These are phyloP conservation scores for Hansenula anomala DNA, from an alignment of 1,139 yeast species.

Conservation along the genomic window DNA sequence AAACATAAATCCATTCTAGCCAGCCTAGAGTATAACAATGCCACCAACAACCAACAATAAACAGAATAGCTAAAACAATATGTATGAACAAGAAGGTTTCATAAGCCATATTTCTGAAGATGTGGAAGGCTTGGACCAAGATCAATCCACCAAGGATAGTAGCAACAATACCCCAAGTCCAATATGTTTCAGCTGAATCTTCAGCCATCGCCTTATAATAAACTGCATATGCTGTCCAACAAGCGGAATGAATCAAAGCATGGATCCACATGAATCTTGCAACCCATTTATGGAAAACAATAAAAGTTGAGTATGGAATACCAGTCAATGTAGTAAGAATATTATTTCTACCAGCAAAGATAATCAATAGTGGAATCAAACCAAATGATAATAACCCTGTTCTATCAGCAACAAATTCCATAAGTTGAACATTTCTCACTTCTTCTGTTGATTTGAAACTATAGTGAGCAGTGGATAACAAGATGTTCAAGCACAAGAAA, in stretches of 20 bases:
- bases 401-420: conserved; percentile 56
- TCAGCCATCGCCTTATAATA: conserved; percentile 12
- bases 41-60: conserved; percentile 54
- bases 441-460: conserved; percentile 24
- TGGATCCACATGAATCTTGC: conserved; percentile 39
- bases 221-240: conserved; percentile 32
- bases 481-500: conserved; percentile 40
- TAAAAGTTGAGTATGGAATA: conserved; percentile 59
- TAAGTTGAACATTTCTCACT: conserved; percentile 37
- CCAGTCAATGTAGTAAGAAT: conserved; percentile 60
- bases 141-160: conserved; percentile 35
- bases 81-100: conserved; percentile 62
- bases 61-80: conserved; percentile 49
- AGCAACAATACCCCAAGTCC: conserved; percentile 46
- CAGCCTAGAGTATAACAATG: conserved; percentile 48
- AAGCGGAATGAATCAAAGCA: conserved; percentile 43
- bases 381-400: conserved; percentile 42
- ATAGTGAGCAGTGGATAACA: conserved; percentile 38
- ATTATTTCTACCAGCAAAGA: conserved; percentile 66
- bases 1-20: conserved; percentile 44
- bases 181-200: conserved; percentile 19
- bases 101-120: conserved; percentile 52
- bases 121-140: conserved; percentile 41
- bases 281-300: conserved; percentile 63
- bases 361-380: conserved; percentile 42